These are phyloP conservation scores for Nemania serpens DNA, from an alignment of 2,329 filamentous ascomycete species.

Conservation along the genomic window DNA sequence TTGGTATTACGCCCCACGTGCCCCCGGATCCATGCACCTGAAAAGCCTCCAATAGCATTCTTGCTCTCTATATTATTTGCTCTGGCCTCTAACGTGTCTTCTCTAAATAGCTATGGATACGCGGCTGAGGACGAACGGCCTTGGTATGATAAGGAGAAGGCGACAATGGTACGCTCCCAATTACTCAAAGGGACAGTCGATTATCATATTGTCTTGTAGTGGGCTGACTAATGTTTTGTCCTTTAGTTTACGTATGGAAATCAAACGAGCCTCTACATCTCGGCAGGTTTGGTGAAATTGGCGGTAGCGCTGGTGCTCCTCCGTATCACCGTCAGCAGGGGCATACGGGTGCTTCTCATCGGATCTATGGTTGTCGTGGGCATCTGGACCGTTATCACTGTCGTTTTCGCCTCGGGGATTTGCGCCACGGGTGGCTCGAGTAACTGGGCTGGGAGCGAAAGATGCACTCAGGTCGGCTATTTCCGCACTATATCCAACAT, in stretches of 20 bases:
- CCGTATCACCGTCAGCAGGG: slow-evolving; percentile 36
- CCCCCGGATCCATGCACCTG: not conserved
- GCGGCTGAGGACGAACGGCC: slow-evolving; percentile 35
- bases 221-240: slow-evolving; percentile 14
- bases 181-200: not conserved
- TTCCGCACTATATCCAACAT: slow-evolving; percentile 44
- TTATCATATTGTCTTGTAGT: not conserved
- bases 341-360: slow-evolving; percentile 33
- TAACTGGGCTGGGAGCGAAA: slow-evolving; percentile 38
- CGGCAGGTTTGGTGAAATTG: slow-evolving; percentile 41
- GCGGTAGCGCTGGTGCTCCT: slow-evolving; percentile 43
- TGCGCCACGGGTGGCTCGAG: slow-evolving; percentile 38
- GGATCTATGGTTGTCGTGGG: slow-evolving; percentile 37
- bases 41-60: not conserved
- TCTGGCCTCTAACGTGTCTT: not conserved
- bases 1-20: not conserved
- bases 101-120: slow-evolving; percentile 36
- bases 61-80: not conserved
- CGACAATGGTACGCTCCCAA: slow-evolving; percentile 23
- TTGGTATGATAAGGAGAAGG: slow-evolving; percentile 32
- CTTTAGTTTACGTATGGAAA: slow-evolving; percentile 40
- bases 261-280: slow-evolving; percentile 40
- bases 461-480: slow-evolving; percentile 38
- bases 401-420: slow-evolving; percentile 39
- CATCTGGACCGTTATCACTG: slow-evolving; percentile 41